Evolutionary conservation across 2,329 filamentous ascomycete genomes (phyloP), one percentile per base, ranked within the genome.

Genomic region (Lasiodiplodia citricola): DNA sequence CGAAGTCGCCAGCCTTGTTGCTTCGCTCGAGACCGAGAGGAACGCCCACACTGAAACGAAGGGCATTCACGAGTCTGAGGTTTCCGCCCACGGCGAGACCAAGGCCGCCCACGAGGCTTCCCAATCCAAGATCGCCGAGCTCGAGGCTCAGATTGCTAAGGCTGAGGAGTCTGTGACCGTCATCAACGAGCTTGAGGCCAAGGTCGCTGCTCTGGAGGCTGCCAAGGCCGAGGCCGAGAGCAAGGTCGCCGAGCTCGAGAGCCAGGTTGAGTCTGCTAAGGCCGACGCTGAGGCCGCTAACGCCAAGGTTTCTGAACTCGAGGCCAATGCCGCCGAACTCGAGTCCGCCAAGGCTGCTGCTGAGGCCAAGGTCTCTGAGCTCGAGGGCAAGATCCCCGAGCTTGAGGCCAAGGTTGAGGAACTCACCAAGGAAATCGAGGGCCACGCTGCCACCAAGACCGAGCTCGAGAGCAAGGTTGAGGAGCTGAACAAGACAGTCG

Each of bases 241-340:
- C 62, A 64, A 69, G 69, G 60, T 62, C 47, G 38, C 68, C 58
- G 44, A 69, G 16, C 28, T 66, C 28, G 38, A 44, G 57, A 37
- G 58, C 58, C 44, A 68, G 67, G 67, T 35, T 14, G 47, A 38
- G 25, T 41, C 57, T 21, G 28, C 67, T 18, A 38, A 47, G 51
- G 50, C 58, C 4, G 47, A 57, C 2, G 47, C 66, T 73, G 73
- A 75, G 21, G 70, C 69, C 35, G 55, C 74, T n/a, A 79, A 78
- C 70, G 55, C 74, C 23, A 79, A 79, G 71, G 73, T 76, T 28
- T 70, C 68, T 60, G 73, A 76, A 35, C 73, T 77, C 23, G 72
- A 74, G 50, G 71, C 73, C 18, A 72, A 11, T 2, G 72, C 74
- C 38, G 51, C 71, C 63, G 52, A 68, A 25, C 47, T 62, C 28